Conservation (phyloP, 768 basidiomycete genomes). For the Leccinum broughii region DNA sequence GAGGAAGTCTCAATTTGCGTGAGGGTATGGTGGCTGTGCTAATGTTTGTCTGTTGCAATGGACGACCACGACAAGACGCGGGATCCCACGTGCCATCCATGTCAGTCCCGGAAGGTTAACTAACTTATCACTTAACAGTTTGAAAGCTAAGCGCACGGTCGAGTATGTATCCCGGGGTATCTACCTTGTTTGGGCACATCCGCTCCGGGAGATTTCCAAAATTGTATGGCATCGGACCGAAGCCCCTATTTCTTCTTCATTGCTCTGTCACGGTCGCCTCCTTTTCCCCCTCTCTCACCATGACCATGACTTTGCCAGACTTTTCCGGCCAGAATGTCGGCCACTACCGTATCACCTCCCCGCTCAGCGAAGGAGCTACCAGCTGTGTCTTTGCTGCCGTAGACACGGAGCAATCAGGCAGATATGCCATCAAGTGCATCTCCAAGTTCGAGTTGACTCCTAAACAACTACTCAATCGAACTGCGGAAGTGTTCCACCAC, state of each 20-base stretch:
- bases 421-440: constrained; percentile 78
- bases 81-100: too few relatives aligned
- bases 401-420: constrained; percentile 44
- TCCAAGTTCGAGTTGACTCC: constrained; percentile 55
- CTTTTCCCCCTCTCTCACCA: neutral
- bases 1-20: neutral
- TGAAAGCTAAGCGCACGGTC: too few relatives aligned
- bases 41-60: neutral
- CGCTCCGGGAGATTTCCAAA: constrained; percentile 1
- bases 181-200: neutral
- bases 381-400: constrained; percentile 76
- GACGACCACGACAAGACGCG: neutral
- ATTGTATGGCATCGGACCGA: neutral
- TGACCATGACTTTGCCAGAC: constrained; percentile 40
- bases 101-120: too few relatives aligned
- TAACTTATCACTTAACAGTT: neutral
- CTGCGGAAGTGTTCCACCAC: constrained; percentile 68
- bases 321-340: constrained; percentile 54
- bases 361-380: constrained; percentile 74
- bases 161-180: neutral
- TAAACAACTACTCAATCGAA: constrained; percentile 58
- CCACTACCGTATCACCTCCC: constrained; percentile 59
- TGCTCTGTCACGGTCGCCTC: too few relatives aligned
- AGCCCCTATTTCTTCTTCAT: neutral
- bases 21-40: constrained; percentile 20